Percentiles rank a stretch among this genome's conserved stretches.
These are phyloP conservation scores for Colletotrichum sojae DNA, from an alignment of 2,329 filamentous ascomycete genomes.

Conservation along the genomic window DNA sequence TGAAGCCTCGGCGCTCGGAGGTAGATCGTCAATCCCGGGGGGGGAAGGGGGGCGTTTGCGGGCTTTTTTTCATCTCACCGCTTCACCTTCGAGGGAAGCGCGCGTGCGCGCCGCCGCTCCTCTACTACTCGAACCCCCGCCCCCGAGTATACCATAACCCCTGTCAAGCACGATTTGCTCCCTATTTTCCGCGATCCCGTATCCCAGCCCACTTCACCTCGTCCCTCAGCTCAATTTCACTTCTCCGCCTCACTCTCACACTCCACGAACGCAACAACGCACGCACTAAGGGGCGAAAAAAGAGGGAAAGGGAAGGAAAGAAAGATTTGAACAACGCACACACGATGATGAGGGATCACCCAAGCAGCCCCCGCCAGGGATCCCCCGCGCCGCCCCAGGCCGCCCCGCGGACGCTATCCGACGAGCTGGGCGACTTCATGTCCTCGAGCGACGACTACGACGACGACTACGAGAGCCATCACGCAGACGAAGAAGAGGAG, in stretches of 20 bases:
- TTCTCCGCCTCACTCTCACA: too few species aligned
- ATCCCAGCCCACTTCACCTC: slow-evolving; percentile 11
- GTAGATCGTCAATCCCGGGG: too few species aligned
- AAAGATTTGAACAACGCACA: neutral
- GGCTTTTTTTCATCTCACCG: slow-evolving; percentile 31
- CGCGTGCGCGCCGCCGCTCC: too few species aligned
- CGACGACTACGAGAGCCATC: slow-evolving; percentile 12
- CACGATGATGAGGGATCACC: slow-evolving; percentile 31
- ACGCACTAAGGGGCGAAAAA: neutral
- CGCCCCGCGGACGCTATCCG: slow-evolving; percentile 24
- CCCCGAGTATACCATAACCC: too few species aligned
- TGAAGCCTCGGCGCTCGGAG: neutral
- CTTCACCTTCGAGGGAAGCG: slow-evolving; percentile 6
- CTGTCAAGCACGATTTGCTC: neutral
- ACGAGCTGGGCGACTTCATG: slow-evolving; percentile 36
- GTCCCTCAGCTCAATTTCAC: too few species aligned
- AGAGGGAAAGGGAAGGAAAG: neutral
- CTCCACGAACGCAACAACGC: too few species aligned
- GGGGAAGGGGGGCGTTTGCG: slow-evolving; percentile 10
- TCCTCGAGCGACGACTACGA: slow-evolving; percentile 29
- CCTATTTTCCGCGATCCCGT: slow-evolving; percentile 6
- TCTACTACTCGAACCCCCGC: too few species aligned
- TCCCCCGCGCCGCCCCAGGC: slow-evolving; percentile 21
- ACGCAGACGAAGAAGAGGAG: too few species aligned
- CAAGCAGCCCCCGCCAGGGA: slow-evolving; percentile 23